phyloP scores from a whole-genome alignment of 495 filamentous ascomycete genomes.

The Neurospora sp. region DNA sequence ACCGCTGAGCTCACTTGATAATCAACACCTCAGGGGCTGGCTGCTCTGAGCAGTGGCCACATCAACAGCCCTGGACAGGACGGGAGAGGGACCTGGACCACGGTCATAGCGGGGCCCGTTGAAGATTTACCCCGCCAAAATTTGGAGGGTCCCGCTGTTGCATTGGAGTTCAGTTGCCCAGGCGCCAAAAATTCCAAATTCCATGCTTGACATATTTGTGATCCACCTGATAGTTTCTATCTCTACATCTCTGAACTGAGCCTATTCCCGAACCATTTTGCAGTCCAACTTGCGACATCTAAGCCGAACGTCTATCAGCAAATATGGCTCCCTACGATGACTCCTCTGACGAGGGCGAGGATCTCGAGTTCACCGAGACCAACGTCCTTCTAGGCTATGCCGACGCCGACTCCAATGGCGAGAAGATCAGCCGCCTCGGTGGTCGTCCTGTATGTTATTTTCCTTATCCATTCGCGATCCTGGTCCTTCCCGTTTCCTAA shows the following conservation, averaged over 20 bases:
- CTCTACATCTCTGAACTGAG: neutral
- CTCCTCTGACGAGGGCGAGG: conserved; percentile 67
- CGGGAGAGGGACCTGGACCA: neutral
- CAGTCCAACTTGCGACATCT: neutral
- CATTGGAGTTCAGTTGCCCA: conserved; percentile 4
- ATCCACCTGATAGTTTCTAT: neutral
- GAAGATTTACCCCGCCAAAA: conserved; percentile 29
- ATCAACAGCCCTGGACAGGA: neutral
- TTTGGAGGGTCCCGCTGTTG: conserved; percentile 9
- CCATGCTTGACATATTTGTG: neutral
- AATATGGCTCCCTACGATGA: conserved; percentile 77
- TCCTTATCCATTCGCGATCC: too few species aligned
- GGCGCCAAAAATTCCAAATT: conserved; percentile 7
- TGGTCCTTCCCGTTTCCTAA: neutral
- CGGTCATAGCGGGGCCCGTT: conserved; percentile 15
- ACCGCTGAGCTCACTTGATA: neutral
- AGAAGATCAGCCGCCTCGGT: conserved; percentile 81
- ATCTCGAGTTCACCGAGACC: conserved; percentile 69
- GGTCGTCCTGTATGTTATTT: conserved; percentile 63
- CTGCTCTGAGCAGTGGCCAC: neutral
- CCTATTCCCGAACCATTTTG: neutral
- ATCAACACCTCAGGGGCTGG: neutral
- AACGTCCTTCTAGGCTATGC: conserved; percentile 87
- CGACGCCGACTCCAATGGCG: conserved; percentile 68
- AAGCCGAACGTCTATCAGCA: neutral